Evolutionary conservation across 2,329 filamentous ascomycete species (phyloP), one percentile per base, ranked within the genome.

Genomic region (Pezicula rhizophila): DNA sequence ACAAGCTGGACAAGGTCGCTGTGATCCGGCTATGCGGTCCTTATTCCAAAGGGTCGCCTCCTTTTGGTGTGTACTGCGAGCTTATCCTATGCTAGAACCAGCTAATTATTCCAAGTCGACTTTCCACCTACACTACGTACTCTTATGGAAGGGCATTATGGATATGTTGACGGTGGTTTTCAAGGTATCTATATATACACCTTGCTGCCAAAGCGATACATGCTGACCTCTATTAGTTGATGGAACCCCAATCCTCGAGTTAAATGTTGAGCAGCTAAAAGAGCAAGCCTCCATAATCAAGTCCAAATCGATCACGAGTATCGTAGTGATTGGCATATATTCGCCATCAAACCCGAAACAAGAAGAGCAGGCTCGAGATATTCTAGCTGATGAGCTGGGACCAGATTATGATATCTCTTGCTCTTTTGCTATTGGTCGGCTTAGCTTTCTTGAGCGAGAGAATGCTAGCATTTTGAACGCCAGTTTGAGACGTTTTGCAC

Each of bases 401-500:
- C 67, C 70, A 2, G 66, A 65, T 0, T 66, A 72, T 5, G 73
- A 79, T 53, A 69, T 79, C 7, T 72, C 77, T 2, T 72, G 73
- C 45, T 75, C 73, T 12, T 68, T 74, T 43, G 69, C 72, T 1
- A 73, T 79, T 25, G 75, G 74, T 1, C 72, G 74, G 42, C 34
- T 64, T 15, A 60, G 61, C 2, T 65, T 81, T 46, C 64, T 83
- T 7, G 80, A 83, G 63, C 70, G 82, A 34, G 82, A 85, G 61
- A 85, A 85, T 57, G 80, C 81, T 0, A 75, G 78, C 2, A 80
- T 85, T 15, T 66, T 85, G 17, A 85, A 85, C 54, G 81, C 80
- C 0, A 74, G 79, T 2, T 80, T 85, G 31, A 66, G 83, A 10
- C 60, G 70, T 0, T 82, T 82, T 57, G 80, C 79, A 0, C 69